phyloP scores from a whole-genome alignment of 164 flowering plant species.

The Cinnamomum micranthum region DNA sequence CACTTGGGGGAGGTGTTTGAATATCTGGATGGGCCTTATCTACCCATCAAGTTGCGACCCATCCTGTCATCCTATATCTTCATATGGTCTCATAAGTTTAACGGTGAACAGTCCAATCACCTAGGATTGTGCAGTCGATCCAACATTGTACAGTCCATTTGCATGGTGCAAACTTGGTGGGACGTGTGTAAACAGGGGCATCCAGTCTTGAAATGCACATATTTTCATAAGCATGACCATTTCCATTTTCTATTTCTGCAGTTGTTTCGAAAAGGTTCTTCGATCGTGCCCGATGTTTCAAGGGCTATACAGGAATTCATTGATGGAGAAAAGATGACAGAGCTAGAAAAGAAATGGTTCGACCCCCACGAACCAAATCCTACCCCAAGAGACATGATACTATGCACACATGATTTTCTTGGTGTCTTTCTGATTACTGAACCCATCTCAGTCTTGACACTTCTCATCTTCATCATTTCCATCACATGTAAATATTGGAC shows the following conservation, averaged over 20 bases:
- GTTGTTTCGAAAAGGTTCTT: constrained; percentile 19
- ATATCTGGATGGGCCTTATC: no score
- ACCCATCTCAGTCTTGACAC: not conserved
- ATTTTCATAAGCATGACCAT: not conserved
- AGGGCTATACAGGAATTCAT: constrained; percentile 16
- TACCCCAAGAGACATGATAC: not conserved
- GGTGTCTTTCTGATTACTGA: not conserved
- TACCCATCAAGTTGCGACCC: no score
- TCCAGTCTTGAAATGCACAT: no score
- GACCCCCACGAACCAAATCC: not conserved
- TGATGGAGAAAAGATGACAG: constrained; percentile 5
- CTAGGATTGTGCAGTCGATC: no score
- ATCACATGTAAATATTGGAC: not conserved
- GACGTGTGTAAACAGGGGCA: no score
- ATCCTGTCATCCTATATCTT: no score
- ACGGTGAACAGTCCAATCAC: no score
- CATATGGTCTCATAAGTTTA: no score
- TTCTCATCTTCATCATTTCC: not conserved
- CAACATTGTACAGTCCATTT: no score
- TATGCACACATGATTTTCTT: not conserved
- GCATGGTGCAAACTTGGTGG: no score
- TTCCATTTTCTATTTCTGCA: not conserved
- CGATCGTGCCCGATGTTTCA: constrained; percentile 13
- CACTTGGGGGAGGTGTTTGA: no score
- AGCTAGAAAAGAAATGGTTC: constrained; percentile 13